A percentile compares a stretch with the other conserved stretches of the same genome.
Conservation (phyloP, 78 protist genomes). For the Mantamonas sphyraenae region DNA sequence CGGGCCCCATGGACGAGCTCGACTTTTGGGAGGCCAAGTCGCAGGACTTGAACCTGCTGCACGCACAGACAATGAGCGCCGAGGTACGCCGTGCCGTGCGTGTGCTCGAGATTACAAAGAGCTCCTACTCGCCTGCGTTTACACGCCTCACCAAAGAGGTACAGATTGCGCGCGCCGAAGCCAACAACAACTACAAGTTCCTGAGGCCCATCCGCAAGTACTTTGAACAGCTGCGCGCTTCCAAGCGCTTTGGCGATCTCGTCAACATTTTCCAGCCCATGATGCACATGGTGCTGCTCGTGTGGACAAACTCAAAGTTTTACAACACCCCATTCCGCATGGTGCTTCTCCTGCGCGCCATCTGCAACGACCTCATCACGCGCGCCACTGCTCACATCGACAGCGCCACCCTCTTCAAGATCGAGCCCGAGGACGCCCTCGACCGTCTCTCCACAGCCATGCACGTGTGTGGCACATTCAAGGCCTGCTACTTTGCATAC, state of each 20-base stretch:
- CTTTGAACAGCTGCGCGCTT: background rate
- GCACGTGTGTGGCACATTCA: conserved; percentile 15
- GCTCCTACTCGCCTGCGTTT: conserved; percentile 29
- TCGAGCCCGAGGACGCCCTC: conserved; percentile 36
- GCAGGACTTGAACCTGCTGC: conserved; percentile 16
- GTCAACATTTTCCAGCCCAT: background rate
- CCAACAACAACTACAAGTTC: conserved; percentile 10
- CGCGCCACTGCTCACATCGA: conserved; percentile 17
- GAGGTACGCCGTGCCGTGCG: background rate
- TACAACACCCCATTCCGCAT: conserved; percentile 28
- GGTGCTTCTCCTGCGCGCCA: conserved; percentile 27
- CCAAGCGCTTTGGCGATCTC: background rate
- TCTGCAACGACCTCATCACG: conserved; percentile 49
- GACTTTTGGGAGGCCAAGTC: conserved; percentile 65
- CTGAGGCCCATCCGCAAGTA: background rate
- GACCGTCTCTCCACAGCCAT: conserved; percentile 12
- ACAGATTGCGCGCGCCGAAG: conserved; percentile 9
- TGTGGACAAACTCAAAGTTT: conserved; percentile 16
- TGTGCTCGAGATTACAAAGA: conserved; percentile 24
- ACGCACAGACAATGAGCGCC: conserved; percentile 8
- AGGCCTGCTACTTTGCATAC: background rate
- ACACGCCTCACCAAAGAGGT: conserved; percentile 16
- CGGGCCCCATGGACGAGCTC: conserved; percentile 58
- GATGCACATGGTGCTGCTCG: conserved; percentile 24
- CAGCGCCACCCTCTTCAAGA: background rate